These are phyloP conservation scores for Cucumis cinereus DNA, from an alignment of 306 rosid genomes.

Conservation along the genomic window DNA sequence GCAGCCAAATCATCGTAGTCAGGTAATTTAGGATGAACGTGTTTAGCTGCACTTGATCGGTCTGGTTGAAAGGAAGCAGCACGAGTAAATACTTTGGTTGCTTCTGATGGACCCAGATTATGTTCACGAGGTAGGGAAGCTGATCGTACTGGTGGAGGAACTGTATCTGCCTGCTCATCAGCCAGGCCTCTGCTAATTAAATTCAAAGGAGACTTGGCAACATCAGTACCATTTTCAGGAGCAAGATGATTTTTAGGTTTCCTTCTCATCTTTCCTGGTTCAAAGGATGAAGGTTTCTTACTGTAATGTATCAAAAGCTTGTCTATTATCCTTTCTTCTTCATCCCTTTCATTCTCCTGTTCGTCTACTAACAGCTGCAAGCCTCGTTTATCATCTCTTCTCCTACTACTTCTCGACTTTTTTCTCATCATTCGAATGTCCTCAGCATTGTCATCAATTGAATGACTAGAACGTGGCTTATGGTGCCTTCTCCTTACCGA, in stretches of 20 bases:
- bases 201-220: slow-evolving; percentile 21
- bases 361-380: slow-evolving; percentile 71
- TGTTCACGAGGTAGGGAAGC: slow-evolving; percentile 62
- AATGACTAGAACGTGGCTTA: slow-evolving; percentile 43
- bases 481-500: slow-evolving; percentile 53
- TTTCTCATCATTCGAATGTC: slow-evolving; percentile 32
- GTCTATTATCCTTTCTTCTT: slow-evolving; percentile 80
- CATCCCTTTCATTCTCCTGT: slow-evolving; percentile 42
- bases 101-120: slow-evolving; percentile 27
- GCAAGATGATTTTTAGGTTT: slow-evolving; percentile 52
- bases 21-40: slow-evolving; percentile 94
- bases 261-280: slow-evolving; percentile 47
- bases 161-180: slow-evolving; percentile 22
- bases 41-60: slow-evolving; percentile 44
- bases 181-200: slow-evolving; percentile 24
- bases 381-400: slow-evolving; percentile 58
- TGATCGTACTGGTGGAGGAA: slow-evolving; percentile 39
- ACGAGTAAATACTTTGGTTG: slow-evolving; percentile 49
- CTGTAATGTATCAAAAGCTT: slow-evolving; percentile 76
- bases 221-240: slow-evolving; percentile 22
- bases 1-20: slow-evolving; percentile 83
- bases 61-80: slow-evolving; percentile 81
- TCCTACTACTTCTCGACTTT: slow-evolving; percentile 56
- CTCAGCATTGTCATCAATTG: slow-evolving; percentile 21
- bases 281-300: slow-evolving; percentile 42